Evolutionary conservation across 129 eudicot species (phyloP).

Genomic region (Erigeron canadensis): DNA sequence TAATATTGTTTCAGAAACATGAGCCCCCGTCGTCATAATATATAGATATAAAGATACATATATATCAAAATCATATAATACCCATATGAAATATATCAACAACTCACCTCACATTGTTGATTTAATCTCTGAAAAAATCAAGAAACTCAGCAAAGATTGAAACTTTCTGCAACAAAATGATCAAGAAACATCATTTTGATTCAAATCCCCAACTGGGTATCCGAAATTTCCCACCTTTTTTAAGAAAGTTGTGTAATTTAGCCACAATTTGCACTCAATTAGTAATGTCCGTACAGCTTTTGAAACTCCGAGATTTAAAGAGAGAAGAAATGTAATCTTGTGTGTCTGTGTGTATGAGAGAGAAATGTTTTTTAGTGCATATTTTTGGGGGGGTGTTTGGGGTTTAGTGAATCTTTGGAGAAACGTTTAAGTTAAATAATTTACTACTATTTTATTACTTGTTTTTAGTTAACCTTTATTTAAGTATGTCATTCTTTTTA

Average conservation of each 20-base stretch:
- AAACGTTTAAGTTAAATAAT: conserved; percentile 52
- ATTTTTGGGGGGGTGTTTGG: conserved; percentile 34
- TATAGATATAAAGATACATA: conserved; percentile 36
- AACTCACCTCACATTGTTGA: conserved; percentile 55
- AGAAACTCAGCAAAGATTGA: neutral
- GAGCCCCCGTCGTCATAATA: conserved; percentile 42
- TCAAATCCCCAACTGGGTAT: conserved; percentile 28
- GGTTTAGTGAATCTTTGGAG: conserved; percentile 54
- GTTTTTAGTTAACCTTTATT: neutral
- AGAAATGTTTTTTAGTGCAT: conserved; percentile 20
- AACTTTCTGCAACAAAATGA: conserved; percentile 27
- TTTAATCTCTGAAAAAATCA: conserved; percentile 18
- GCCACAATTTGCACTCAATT: neutral
- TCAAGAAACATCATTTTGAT: conserved; percentile 33
- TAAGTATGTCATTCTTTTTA: conserved; percentile 8
- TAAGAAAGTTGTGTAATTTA: neutral
- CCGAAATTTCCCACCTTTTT: conserved; percentile 30
- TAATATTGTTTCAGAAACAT: neutral
- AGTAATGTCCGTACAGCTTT: conserved; percentile 23
- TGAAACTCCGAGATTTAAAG: conserved; percentile 5
- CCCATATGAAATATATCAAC: conserved; percentile 7
- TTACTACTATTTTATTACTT: conserved; percentile 19
- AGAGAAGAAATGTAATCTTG: conserved; percentile 19
- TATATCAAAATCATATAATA: conserved; percentile 10
- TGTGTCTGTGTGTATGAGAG: neutral